Evolutionary conservation across 2,329 filamentous ascomycete genomes (phyloP), one percentile per base, ranked within the genome.

Genomic region (Penicillium sp.): DNA sequence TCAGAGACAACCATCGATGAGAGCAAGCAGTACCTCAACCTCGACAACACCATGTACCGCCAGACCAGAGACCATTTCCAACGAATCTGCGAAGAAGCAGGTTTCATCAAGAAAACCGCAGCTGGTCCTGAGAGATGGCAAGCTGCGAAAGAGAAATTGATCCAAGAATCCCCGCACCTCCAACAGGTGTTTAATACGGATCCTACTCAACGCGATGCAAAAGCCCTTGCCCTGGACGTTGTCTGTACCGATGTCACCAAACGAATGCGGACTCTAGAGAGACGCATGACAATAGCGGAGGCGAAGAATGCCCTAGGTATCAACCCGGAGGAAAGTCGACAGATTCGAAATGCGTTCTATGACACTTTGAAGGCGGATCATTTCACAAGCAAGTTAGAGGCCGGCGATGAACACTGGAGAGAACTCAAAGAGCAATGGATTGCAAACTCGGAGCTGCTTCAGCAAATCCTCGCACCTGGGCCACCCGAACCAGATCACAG

Each of bases 221-320:
- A 87, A 68, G 81, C 81, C 37, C 78, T 90, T 44, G 89, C 89
- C 0, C 76, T 95, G 5, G 90, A 95, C 69, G 83, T 91, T 44
- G 86, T 95, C 24, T 92, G 89, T 67, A 88, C 85, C 29, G 89
- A 93, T 73, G 88, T 93, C 31, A 92, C 89, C 1, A 94, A 94
- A 74, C 81, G 88, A 20, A 86, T 92, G 79, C 84, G 90, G 65
- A 84, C 78, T 13, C 70, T 85, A 55, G 83, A 85, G 47, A 81
- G 79, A 34, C 79, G 83, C n/a, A 86, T 93, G 81, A 87, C 85
- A 1, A 82, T 93, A 43, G 82, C 85, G 1, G 87, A 92, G 56
- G 89, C 89, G 5, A 92, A 91, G 70, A 89, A 88, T 67, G 78
- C 81, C 31, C 79, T 91, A 45, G 85, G 85, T 31, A 78, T 91